Evolutionary conservation across 169 alveolate genomes (phyloP).

Genomic region (Amoebophrya sp.): DNA sequence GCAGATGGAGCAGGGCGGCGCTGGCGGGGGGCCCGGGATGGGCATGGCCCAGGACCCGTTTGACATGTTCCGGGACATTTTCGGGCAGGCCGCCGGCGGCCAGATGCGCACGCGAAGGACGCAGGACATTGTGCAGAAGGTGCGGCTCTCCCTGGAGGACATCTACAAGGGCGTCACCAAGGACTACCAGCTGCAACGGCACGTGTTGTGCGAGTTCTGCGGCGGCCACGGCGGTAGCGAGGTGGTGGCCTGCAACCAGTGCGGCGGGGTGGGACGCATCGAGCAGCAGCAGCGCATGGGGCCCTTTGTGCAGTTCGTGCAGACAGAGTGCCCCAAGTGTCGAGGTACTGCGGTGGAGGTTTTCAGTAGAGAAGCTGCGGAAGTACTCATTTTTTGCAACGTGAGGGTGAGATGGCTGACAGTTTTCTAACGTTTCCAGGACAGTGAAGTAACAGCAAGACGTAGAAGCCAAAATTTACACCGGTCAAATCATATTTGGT

Average conservation of each 20-base stretch:
- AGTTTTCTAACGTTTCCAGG: too few species aligned
- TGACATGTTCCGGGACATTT: conserved; percentile 20
- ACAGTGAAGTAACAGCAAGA: too few species aligned
- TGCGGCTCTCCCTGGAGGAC: neutral
- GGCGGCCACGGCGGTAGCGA: neutral
- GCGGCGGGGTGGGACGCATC: neutral
- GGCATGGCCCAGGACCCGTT: neutral
- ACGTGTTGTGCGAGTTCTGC: neutral
- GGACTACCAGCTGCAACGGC: neutral
- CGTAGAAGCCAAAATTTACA: too few species aligned
- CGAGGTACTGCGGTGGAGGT: neutral
- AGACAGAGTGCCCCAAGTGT: neutral
- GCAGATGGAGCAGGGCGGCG: conserved; percentile 30
- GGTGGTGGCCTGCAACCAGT: neutral
- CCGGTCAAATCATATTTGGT: too few species aligned
- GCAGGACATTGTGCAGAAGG: conserved; percentile 8
- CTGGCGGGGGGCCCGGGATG: neutral
- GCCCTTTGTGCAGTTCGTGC: conserved; percentile 13
- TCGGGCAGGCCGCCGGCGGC: conserved; percentile 26
- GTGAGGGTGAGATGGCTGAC: too few species aligned
- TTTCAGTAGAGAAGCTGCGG: too few species aligned
- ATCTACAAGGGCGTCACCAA: neutral
- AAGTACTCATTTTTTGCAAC: too few species aligned
- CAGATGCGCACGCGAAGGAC: neutral
- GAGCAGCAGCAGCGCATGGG: neutral